These are phyloP conservation scores for Jatropha podagrica DNA, from an alignment of 441 rosid species.

Conservation along the genomic window DNA sequence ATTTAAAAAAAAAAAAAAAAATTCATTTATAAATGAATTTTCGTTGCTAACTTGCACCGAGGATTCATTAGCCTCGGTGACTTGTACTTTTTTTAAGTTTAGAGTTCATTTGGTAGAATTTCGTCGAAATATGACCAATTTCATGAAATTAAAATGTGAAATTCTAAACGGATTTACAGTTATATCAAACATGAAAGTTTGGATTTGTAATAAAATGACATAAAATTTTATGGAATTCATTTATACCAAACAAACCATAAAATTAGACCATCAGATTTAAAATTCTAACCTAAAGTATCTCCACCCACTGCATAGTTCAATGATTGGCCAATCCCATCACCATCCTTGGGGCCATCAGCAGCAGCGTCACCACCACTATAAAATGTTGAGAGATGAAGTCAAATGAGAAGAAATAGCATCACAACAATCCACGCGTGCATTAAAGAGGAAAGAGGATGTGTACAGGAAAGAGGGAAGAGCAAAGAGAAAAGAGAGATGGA, in stretches of 20 bases:
- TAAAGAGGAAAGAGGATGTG: background rate
- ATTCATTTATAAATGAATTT: too few species aligned
- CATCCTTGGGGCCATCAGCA: conserved; percentile 27
- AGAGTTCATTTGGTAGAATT: too few species aligned
- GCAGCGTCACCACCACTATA: conserved; percentile 38
- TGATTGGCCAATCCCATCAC: conserved; percentile 29
- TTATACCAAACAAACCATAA: background rate
- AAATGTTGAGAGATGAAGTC: conserved; percentile 18
- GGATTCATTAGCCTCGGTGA: too few species aligned
- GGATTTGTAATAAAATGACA: too few species aligned
- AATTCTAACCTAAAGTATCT: conserved; percentile 41
- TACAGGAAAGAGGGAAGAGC: background rate
- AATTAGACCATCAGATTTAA: background rate
- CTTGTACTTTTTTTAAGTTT: too few species aligned
- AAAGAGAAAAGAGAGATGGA: background rate
- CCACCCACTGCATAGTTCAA: conserved; percentile 23
- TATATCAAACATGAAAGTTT: too few species aligned
- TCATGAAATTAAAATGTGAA: too few species aligned
- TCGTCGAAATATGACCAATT: too few species aligned
- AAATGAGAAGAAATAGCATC: conserved; percentile 4
- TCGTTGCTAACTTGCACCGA: too few species aligned
- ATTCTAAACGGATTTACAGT: too few species aligned
- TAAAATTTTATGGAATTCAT: background rate
- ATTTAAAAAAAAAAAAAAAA: too few species aligned
- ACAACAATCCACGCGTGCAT: background rate